Base-by-base conservation (phyloP, 192 early-diverging fungal genomes). In the Coemansia sp. region DNA sequence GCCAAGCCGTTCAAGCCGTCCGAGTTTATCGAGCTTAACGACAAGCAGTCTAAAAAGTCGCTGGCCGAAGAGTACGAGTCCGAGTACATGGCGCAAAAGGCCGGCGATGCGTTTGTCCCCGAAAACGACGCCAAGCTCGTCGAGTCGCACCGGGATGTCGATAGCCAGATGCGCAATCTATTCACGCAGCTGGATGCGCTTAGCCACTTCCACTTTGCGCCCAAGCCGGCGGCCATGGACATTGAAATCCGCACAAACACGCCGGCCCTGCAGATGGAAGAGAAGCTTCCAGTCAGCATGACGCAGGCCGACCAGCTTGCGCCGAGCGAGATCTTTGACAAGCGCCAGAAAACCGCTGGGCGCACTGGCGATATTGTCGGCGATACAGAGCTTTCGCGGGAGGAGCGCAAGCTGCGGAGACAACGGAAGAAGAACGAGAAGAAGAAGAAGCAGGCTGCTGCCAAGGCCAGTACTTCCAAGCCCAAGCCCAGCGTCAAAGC, bases 141-240 rank as follows among this genome's bases (percentile, higher is more conserved):
- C n/a, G 88, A 89, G 57, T 80, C 90, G 64, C 97, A 97, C 78
- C 77, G 81, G 45, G 90, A 92, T 53, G 90, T 99, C 46, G 85
- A 86, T 48, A 65, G 64, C 31, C 80, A 95, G 69, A 90, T 92
- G 81, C 82, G 83, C 43, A 83, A 86, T 6, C 71, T 99, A 49
- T 93, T 88, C 72, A 65, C 82, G 45, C 89, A 94, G 69, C 82
- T 99, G 1, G 94, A 99, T 61, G 90, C 94, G 3, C 80, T 99
- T 29, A 90, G 88, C 73, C 95, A 95, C 83, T 97, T 89, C 86
- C 92, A 97, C 77, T 97, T 84, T 79, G 85, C 90, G 30, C 95
- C 95, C 31, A 88, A 92, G 58, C 83, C 88, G 6, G 84, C 82
- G 29, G 82, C 83, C n/a, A 71, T 88, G 6, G 93, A 96, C 54